These are phyloP conservation scores for Fusarium floridanum DNA, from an alignment of 2,329 filamentous ascomycete genomes.

Conservation along the genomic window DNA sequence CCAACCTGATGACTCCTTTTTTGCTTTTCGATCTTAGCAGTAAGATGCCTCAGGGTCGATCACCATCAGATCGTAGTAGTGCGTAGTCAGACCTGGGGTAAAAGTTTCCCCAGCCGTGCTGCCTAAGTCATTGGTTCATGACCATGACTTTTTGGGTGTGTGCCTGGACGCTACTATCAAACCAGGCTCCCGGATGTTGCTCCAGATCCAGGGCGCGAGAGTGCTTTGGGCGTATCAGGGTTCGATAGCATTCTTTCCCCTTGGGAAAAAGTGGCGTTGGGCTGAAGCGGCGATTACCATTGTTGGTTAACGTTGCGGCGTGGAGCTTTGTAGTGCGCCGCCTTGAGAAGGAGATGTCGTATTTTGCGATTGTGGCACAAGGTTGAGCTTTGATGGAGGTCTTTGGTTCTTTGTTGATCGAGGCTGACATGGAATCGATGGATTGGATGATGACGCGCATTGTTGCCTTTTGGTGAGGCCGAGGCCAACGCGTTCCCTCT, in stretches of 20 bases:
- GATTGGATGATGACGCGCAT: background rate
- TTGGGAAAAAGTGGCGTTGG: conserved; percentile 28
- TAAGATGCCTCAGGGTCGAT: background rate
- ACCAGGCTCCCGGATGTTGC: conserved; percentile 20
- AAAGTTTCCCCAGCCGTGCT: conserved; percentile 20
- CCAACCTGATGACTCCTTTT: background rate
- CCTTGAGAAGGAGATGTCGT: background rate
- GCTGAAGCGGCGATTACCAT: conserved; percentile 25
- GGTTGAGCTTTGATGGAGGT: background rate
- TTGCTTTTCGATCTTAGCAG: background rate
- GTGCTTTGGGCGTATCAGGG: conserved; percentile 14
- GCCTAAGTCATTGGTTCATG: conserved; percentile 27
- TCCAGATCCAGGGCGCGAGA: conserved; percentile 16
- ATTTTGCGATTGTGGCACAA: background rate
- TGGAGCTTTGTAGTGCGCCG: background rate
- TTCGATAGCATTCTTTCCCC: conserved; percentile 15
- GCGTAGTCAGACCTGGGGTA: conserved; percentile 19
- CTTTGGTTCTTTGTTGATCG: background rate
- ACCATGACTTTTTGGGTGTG: conserved; percentile 4
- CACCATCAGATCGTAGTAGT: conserved; percentile 8
- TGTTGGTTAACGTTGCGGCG: conserved; percentile 22
- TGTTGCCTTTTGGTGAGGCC: background rate
- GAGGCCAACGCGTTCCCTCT: background rate
- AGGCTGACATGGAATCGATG: background rate
- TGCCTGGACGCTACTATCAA: conserved; percentile 4